These are phyloP conservation scores for Cytidiella melzeri DNA, from an alignment of 768 basidiomycete genomes.

Conservation along the genomic window DNA sequence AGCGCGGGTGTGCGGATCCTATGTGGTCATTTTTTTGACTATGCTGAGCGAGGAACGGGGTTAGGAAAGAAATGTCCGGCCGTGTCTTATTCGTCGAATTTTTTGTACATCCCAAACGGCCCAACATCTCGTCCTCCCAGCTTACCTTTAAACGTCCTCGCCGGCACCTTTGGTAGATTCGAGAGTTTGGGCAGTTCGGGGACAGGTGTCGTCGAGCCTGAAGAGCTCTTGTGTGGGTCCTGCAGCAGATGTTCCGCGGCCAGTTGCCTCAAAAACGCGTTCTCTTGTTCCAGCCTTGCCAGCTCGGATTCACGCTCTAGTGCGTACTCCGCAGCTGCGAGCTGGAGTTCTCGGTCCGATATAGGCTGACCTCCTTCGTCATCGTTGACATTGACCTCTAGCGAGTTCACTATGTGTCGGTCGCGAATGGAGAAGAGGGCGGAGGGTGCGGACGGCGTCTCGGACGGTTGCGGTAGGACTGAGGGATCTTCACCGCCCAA, in stretches of 20 bases:
- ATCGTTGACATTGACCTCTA: neutral
- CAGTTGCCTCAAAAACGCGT: constrained; percentile 71
- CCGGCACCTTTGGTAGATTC: constrained; percentile 2
- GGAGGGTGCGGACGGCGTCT: neutral
- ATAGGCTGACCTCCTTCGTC: constrained; percentile 5
- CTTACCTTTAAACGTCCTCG: constrained; percentile 3
- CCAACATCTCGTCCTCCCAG: constrained; percentile 11
- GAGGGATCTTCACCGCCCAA: constrained; percentile 57
- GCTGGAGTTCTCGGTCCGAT: constrained; percentile 23
- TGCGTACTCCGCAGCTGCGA: constrained; percentile 58
- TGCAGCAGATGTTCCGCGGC: constrained; percentile 23
- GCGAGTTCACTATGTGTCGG: neutral
- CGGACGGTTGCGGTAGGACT: constrained; percentile 11
- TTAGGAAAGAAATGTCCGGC: too few species aligned
- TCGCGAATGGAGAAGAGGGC: neutral
- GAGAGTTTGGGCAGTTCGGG: constrained; percentile 6
- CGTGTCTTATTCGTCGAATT: constrained; percentile 9
- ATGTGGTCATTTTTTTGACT: too few species aligned
- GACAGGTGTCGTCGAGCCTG: neutral
- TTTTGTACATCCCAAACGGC: constrained; percentile 15
- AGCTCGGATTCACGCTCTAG: constrained; percentile 91
- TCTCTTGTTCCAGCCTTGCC: constrained; percentile 80
- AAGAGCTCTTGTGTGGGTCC: neutral
- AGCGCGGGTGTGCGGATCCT: too few species aligned
- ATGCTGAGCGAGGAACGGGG: too few species aligned